Base-by-base conservation (phyloP, 1,284 basidiomycete genomes). In the Marasmius fiardii region DNA sequence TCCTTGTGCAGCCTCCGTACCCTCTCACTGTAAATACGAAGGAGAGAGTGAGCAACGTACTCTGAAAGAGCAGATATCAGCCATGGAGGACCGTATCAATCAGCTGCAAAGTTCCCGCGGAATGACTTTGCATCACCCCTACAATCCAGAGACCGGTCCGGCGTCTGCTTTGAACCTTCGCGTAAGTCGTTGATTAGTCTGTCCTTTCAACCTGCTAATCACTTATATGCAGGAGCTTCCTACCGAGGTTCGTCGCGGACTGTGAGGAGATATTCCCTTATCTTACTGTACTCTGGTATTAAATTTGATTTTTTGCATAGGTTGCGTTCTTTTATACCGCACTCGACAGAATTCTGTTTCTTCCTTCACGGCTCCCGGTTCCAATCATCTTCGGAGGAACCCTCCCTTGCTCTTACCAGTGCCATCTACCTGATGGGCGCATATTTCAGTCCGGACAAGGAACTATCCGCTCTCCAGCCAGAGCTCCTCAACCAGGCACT, bases 381-480 rank as follows among this genome's bases (percentile, higher is more conserved):
- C 34, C 33, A 61, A 64, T 52, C 47, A 51, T 26, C 10, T 37
- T 24, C 33, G 51, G 23, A 60, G 60, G 24, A 53, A 39, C 78
- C 77, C 3, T 64, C 72, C 12, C 71, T 76, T 31, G 71, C 73
- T 6, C 73, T 82, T 14, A 62, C 78, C 7, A 71, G 67, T 50
- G 64, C 68, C 1, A 66, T 73, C 16, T 77, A 73, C 54, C 67
- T 79, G 1, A 75, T 74, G 73, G 77, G 73, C 4, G 65, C 68
- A 41, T 67, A 64, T 53, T 69, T 69, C 47, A 66, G 68, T 11
- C 58, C 61, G 45, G 4, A 52, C 59, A 35, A 61, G 56, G 34
- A 57, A 44, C 12, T 61, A 67, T 47, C 21, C 43, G 57, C 41
- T 45, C 60, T 51, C 55, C 65, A 71, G 59, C 55, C 62, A 0